phyloP scores from a whole-genome alignment of 1,139 yeast genomes.

The Saccharomycopsis phalli region DNA sequence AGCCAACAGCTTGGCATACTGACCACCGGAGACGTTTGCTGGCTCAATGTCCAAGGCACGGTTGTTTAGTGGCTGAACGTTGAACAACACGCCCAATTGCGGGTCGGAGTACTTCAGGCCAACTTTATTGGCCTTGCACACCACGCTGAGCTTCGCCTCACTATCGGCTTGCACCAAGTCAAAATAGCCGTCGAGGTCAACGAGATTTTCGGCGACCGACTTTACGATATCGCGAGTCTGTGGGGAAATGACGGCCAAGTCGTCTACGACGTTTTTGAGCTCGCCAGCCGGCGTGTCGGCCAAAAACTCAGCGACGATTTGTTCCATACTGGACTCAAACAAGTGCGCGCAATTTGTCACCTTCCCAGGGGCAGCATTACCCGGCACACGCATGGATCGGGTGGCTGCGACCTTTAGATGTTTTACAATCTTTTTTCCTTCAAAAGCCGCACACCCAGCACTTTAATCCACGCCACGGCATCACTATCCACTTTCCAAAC shows the following conservation, averaged over 20 bases:
- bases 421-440: not conserved
- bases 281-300: constrained; percentile 30
- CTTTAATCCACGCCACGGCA: not conserved
- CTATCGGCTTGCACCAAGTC: constrained; percentile 8
- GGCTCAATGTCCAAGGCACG: constrained; percentile 40
- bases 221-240: constrained; percentile 20
- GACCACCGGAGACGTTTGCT: constrained; percentile 23
- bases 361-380: not conserved
- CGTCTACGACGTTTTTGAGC: constrained; percentile 27
- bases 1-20: constrained; percentile 30
- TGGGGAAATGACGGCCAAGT: constrained; percentile 27
- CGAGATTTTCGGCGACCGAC: not conserved
- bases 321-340: constrained; percentile 6
- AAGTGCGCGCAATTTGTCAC: not conserved
- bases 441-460: not conserved
- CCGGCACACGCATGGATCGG: not conserved
- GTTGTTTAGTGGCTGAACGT: constrained; percentile 18
- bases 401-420: not conserved
- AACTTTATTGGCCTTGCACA: constrained; percentile 16
- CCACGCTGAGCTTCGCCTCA: constrained; percentile 7
- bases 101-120: constrained; percentile 15
- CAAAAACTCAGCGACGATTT: constrained; percentile 20
- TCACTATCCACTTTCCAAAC: not conserved
- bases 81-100: constrained; percentile 15
- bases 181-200: not conserved